Evolutionary conservation across 768 basidiomycete species (phyloP).

Genomic region (Nidularia sp.): DNA sequence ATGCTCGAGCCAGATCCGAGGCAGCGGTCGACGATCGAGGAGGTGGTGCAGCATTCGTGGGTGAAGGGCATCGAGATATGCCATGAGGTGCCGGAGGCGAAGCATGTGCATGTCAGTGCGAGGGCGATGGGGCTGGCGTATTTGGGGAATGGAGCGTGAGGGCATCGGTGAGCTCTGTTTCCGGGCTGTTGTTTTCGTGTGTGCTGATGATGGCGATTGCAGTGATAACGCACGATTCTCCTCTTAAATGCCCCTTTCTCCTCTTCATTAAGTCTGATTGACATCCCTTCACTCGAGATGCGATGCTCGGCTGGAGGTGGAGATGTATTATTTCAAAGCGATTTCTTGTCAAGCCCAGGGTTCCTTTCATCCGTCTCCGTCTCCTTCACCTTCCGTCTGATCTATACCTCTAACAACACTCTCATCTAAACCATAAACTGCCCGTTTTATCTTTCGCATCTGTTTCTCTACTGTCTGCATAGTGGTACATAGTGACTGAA

Average conservation of each 20-base stretch:
- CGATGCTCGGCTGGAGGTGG: not conserved
- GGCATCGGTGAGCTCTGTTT: not conserved
- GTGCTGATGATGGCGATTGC: not conserved
- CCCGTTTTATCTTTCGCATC: not conserved
- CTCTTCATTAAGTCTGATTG: not conserved
- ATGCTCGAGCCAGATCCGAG: slow-evolving; percentile 97
- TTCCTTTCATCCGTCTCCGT: not conserved
- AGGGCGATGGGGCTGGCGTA: slow-evolving; percentile 54
- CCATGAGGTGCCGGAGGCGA: slow-evolving; percentile 55
- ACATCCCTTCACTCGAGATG: not conserved
- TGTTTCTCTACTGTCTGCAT: not conserved
- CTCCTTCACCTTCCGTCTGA: not conserved
- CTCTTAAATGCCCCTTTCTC: not conserved
- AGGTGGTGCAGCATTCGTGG: slow-evolving; percentile 77
- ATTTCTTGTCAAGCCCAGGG: not conserved
- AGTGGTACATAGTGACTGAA: not conserved
- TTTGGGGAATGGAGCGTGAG: slow-evolving; percentile 13
- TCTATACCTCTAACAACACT: not conserved
- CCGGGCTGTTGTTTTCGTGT: not conserved
- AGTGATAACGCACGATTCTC: too few species aligned
- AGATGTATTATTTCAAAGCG: slow-evolving; percentile 1
- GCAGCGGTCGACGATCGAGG: slow-evolving; percentile 70
- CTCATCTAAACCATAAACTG: too few species aligned
- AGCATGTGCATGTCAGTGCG: slow-evolving; percentile 70
- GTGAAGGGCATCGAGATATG: slow-evolving; percentile 80